phyloP scores from a whole-genome alignment of 2,329 filamentous ascomycete species.

The Aurifilum marmelostoma region DNA sequence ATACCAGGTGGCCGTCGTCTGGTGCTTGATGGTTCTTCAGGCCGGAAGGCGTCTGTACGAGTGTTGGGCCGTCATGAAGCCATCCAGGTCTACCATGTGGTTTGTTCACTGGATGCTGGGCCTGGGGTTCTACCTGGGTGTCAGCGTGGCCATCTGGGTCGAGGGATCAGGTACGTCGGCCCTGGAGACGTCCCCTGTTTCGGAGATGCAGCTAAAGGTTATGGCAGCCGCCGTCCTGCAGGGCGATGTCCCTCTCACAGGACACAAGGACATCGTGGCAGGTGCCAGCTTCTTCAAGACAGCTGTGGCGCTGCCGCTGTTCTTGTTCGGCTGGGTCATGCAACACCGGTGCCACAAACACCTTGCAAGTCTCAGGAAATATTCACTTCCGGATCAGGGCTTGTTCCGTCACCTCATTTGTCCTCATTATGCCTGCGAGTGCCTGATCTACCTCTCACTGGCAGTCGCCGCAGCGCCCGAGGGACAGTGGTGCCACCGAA shows the following conservation, averaged over 20 bases:
- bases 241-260: neutral
- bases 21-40: slow-evolving; percentile 76
- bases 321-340: slow-evolving; percentile 69
- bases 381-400: slow-evolving; percentile 76
- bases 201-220: slow-evolving; percentile 23
- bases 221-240: slow-evolving; percentile 40
- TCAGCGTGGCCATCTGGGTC: slow-evolving; percentile 80
- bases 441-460: slow-evolving; percentile 79
- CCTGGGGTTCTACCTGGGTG: slow-evolving; percentile 73
- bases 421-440: slow-evolving; percentile 92
- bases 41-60: slow-evolving; percentile 77
- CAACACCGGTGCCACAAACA: slow-evolving; percentile 77
- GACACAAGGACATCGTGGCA: slow-evolving; percentile 24
- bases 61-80: slow-evolving; percentile 65
- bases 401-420: slow-evolving; percentile 75
- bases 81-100: slow-evolving; percentile 80
- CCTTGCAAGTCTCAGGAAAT: slow-evolving; percentile 74
- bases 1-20: slow-evolving; percentile 67
- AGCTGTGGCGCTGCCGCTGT: slow-evolving; percentile 61
- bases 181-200: neutral
- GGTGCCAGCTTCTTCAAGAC: slow-evolving; percentile 50
- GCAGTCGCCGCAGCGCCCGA: slow-evolving; percentile 73
- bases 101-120: slow-evolving; percentile 81
- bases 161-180: slow-evolving; percentile 70
- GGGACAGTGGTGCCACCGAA: slow-evolving; percentile 69